Conservation (phyloP, 352 stramenopile species). For the Globisporangium paddicum region DNA sequence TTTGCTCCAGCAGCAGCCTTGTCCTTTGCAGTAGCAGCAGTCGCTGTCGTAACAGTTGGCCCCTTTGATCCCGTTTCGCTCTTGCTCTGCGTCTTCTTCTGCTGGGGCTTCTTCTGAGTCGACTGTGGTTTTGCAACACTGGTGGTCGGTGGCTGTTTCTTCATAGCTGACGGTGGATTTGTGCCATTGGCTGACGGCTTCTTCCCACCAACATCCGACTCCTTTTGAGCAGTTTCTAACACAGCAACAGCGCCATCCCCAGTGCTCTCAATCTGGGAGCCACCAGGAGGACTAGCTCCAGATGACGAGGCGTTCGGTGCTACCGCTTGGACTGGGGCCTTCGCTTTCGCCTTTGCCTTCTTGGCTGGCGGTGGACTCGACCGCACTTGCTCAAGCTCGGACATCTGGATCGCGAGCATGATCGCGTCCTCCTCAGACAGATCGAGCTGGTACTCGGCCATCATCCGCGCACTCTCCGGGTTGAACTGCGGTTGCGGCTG, state of each 20-base stretch:
- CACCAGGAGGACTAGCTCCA: not conserved
- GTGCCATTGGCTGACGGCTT: not conserved
- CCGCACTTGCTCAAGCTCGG: constrained; percentile 23
- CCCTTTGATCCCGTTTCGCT: not conserved
- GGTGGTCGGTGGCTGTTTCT: not conserved
- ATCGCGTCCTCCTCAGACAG: constrained; percentile 40
- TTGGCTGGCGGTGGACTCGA: not conserved
- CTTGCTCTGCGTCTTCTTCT: constrained; percentile 8
- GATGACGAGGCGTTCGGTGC: not conserved
- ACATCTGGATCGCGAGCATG: constrained; percentile 41
- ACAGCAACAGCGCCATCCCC: not conserved
- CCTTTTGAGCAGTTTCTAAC: not conserved
- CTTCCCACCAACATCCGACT: not conserved
- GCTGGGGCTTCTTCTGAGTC: constrained; percentile 3
- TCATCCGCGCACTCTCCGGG: constrained; percentile 27
- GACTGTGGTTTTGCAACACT: not conserved
- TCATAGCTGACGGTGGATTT: not conserved
- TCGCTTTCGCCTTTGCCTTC: constrained; percentile 1
- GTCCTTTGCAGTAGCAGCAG: not conserved
- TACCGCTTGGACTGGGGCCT: not conserved
- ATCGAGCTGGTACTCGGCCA: constrained; percentile 37
- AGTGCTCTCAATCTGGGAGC: not conserved
- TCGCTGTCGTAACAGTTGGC: not conserved
- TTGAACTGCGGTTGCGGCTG: constrained; percentile 17
- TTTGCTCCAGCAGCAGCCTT: not conserved